Percentiles rank a stretch among this genome's conserved stretches.
These are phyloP conservation scores for Fusarium ramigenum DNA, from an alignment of 2,329 filamentous ascomycete species.

Conservation along the genomic window DNA sequence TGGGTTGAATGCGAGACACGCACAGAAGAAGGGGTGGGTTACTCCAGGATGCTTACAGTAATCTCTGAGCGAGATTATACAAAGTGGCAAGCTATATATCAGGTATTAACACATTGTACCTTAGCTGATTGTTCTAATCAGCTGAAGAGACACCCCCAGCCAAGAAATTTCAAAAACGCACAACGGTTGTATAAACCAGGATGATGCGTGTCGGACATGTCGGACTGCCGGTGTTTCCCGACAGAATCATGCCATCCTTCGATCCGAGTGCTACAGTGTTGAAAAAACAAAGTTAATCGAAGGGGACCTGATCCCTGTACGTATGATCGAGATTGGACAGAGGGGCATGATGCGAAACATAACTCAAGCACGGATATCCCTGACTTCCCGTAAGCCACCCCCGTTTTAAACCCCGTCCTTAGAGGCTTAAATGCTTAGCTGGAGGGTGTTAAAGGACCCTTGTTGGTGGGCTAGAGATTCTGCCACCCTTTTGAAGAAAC, in stretches of 20 bases:
- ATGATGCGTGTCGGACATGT: slow-evolving; percentile 23
- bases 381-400: slow-evolving; percentile 10
- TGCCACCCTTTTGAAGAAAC: slow-evolving; percentile 27
- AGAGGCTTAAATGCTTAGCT: neutral
- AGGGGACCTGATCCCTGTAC: slow-evolving; percentile 22
- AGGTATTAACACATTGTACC: neutral
- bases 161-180: slow-evolving; percentile 11
- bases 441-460: slow-evolving; percentile 2
- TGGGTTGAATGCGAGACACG: slow-evolving; percentile 27
- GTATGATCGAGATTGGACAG: slow-evolving; percentile 9
- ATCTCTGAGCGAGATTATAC: slow-evolving; percentile 18
- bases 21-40: slow-evolving; percentile 15
- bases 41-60: slow-evolving; percentile 21
- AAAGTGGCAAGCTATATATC: slow-evolving; percentile 27
- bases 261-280: slow-evolving; percentile 29
- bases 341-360: slow-evolving; percentile 31
- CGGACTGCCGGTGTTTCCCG: slow-evolving; percentile 40
- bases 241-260: slow-evolving; percentile 42
- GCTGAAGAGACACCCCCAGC: neutral
- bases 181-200: slow-evolving; percentile 15
- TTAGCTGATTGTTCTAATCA: neutral
- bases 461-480: slow-evolving; percentile 18
- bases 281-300: slow-evolving; percentile 27
- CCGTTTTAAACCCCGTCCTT: slow-evolving; percentile 3
- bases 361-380: slow-evolving; percentile 28